phyloP scores from a whole-genome alignment of 2,329 filamentous ascomycete species.

The Apiospora koreana region DNA sequence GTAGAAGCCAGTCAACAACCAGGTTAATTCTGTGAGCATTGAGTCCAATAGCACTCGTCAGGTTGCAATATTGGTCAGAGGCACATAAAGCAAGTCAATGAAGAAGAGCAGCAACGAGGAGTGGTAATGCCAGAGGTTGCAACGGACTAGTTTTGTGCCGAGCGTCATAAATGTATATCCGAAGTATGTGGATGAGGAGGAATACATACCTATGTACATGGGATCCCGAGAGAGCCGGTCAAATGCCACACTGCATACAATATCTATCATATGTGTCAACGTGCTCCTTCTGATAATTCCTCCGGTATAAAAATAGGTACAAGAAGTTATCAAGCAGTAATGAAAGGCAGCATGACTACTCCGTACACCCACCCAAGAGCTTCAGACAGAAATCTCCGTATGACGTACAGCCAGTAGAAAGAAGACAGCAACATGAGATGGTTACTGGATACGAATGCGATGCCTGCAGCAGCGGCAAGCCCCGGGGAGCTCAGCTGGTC shows the following conservation, averaged over 20 bases:
- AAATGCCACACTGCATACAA: neutral
- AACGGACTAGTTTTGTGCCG: neutral
- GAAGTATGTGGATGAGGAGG: neutral
- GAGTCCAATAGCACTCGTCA: neutral
- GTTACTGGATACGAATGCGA: neutral
- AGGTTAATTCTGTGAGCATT: too few species aligned
- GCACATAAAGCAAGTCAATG: neutral
- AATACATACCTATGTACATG: neutral
- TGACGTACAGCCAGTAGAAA: neutral
- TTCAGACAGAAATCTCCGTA: neutral
- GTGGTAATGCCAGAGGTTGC: neutral
- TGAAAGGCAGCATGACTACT: too few species aligned
- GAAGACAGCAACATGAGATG: neutral
- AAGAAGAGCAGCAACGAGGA: neutral
- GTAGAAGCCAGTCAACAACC: neutral
- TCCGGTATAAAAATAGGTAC: neutral
- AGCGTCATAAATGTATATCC: neutral
- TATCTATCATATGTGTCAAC: neutral
- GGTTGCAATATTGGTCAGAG: neutral
- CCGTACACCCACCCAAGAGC: too few species aligned
- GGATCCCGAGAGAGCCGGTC: neutral
- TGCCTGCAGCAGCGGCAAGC: neutral
- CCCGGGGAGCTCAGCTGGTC: neutral
- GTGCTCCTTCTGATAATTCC: neutral
- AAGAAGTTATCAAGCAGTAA: neutral